Conservation (phyloP, 768 basidiomycete genomes). For the Naganishia onofrii region DNA sequence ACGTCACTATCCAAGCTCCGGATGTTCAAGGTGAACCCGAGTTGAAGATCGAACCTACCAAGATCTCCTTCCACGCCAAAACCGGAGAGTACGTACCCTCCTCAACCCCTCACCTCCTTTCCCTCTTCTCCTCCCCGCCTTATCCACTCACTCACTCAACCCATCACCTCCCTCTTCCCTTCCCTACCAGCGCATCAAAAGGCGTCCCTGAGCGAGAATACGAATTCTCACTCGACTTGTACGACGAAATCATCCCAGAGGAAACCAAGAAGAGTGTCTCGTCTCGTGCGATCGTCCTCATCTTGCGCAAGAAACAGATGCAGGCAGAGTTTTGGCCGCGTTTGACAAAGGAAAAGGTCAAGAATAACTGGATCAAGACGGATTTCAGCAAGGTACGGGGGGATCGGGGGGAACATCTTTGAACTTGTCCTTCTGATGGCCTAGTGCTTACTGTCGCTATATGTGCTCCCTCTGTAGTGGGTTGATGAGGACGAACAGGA, state of each 20-base stretch:
- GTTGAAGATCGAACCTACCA: slow-evolving; percentile 46
- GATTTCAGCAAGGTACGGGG: slow-evolving; percentile 74
- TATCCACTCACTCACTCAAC: neutral
- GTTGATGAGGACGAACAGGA: slow-evolving; percentile 97
- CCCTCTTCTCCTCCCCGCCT: neutral
- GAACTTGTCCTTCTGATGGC: neutral
- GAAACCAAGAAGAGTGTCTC: slow-evolving; percentile 63
- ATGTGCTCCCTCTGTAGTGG: slow-evolving; percentile 57
- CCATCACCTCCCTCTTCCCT: neutral
- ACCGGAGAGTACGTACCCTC: slow-evolving; percentile 46
- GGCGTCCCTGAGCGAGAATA: slow-evolving; percentile 63
- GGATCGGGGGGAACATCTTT: slow-evolving; percentile 26
- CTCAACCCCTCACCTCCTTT: neutral
- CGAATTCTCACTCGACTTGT: slow-evolving; percentile 74
- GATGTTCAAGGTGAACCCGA: slow-evolving; percentile 51
- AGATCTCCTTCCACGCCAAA: slow-evolving; percentile 53
- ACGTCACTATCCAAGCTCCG: slow-evolving; percentile 60
- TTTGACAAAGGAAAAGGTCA: slow-evolving; percentile 81
- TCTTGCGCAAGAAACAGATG: slow-evolving; percentile 76
- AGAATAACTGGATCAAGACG: slow-evolving; percentile 80
- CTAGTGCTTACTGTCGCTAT: neutral
- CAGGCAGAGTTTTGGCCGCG: slow-evolving; percentile 85
- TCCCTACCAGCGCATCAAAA: slow-evolving; percentile 45
- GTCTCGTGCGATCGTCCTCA: slow-evolving; percentile 65
- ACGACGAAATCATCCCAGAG: slow-evolving; percentile 71